phyloP scores from a whole-genome alignment of 2,329 filamentous ascomycete genomes.

The Aureobasidium sp. region DNA sequence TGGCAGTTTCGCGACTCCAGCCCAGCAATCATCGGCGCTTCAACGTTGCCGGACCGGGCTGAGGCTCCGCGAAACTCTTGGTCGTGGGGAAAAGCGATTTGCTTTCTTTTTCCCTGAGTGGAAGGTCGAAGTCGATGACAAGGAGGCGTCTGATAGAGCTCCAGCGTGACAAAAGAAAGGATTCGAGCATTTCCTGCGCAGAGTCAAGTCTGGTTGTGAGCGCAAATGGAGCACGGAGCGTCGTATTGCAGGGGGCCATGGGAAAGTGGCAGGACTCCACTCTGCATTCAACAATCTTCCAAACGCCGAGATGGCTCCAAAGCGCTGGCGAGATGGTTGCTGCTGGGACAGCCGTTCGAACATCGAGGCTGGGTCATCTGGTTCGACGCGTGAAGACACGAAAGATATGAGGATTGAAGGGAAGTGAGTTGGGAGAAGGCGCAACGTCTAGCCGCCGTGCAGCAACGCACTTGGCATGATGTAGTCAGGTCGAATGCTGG shows the following conservation, averaged over 20 bases:
- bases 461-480: conserved; percentile 6
- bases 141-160: not conserved
- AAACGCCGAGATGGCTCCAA: conserved; percentile 5
- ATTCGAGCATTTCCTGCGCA: not conserved
- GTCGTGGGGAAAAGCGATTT: not conserved
- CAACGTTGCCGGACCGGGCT: conserved; percentile 1
- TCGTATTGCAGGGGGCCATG: not conserved
- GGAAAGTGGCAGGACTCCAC: conserved; percentile 5
- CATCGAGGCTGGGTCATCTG: conserved; percentile 1
- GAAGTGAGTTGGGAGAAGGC: not conserved
- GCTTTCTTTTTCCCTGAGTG: not conserved
- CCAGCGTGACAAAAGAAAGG: not conserved
- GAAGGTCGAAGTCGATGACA: not conserved
- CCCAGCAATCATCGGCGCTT: not conserved
- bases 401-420: conserved; percentile 3
- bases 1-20: conserved; percentile 1
- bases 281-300: conserved; percentile 4
- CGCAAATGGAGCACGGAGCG: not conserved
- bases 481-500: not conserved
- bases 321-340: not conserved
- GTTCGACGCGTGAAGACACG: conserved; percentile 6
- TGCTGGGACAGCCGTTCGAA: not conserved
- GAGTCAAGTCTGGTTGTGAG: not conserved
- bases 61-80: conserved; percentile 5
- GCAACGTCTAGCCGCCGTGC: conserved; percentile 8